Evolutionary conservation across 148 eudicot species (phyloP), one percentile per base, ranked within the genome.

Genomic region (Cornus controversa): DNA sequence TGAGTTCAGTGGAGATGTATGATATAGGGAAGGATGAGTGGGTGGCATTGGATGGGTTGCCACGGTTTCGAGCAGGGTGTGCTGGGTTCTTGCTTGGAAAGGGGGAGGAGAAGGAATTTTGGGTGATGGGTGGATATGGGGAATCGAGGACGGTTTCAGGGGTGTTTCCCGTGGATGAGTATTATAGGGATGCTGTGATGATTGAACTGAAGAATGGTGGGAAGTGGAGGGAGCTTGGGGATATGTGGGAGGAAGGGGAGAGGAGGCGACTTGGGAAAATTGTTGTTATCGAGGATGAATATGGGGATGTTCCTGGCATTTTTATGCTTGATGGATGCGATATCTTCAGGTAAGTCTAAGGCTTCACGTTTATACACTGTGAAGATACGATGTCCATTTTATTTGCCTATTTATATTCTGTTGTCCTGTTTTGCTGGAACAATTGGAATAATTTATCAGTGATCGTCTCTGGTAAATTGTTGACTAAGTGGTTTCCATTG

Each of bases 121-220:
- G 99, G 97, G 99, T 95, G 79, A 93, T 95, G 97, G 99, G 99
- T 1, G 99, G 99, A 53, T 95, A 95, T 57, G 96, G 99, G 8
- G 94, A 88, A 80, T 85, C 90, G 68, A 88, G 91, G 85, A 91
- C 93, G 50, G 88, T 96, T 9, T 78, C 87, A 2, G 99, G 99
- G 78, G 89, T 93, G 68, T 88, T 96, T 81, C 98, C 96, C 0
- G 92, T 96, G 77, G 98, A 96, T 76, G 92, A 93, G 80, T 86
- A 91, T 84, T 91, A 90, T 67, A 86, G 82, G 79, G 97, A 93
- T 74, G 91, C 86, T 18, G 90, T 90, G 76, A 94, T 89, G 81
- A 82, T 95, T 94, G 88, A 82, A 70, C 63, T 89, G 82, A 80
- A 75, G 71, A 80, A 77, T 58, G 88, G 85, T 37, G 88, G 89